Evolutionary conservation across 306 rosid species (phyloP), one percentile per base, ranked within the genome.

Genomic region (Morella rubra): DNA sequence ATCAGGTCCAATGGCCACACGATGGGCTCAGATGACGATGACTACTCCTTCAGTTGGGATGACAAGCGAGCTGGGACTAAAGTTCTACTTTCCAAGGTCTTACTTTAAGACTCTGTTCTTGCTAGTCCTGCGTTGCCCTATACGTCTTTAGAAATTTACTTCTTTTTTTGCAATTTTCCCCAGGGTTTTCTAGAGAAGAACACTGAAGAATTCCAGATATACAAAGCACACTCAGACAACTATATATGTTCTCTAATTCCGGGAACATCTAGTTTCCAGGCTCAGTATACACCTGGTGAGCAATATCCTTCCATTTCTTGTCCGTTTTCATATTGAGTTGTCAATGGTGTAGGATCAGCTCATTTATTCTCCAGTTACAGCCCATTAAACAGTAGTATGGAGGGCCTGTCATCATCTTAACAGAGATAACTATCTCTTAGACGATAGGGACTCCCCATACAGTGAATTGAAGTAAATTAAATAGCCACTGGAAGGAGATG

Each of bases 11-110:
- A 94, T 64, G 98, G 97, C 61, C 98, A 90, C 78, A 80, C 47
- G 50, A 66, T 93, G 74, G 97, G 98, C 2, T 96, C 97, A 4
- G 92, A 93, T 27, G 93, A 91, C 10, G 97, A 93, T 46, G 84
- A 54, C 80, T 87, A 83, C 77, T 79, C 91, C 14, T 93, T 93
- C 62, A 90, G 96, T 58, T 93, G 98, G 98, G 98, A 93, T 76
- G 93, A 93, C 87, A 94, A 94, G 85, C 86, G 94, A 76, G 85
- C 93, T 0, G 98, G 94, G 73, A 90, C 91, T 9, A 94, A 94
- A 82, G 79, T 94, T 61, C 86, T 94, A 19, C 96, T 94, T 71
- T 89, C 97, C 50, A 89, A 91, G 93, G 98, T 91, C 20, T 16
- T 18, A 13, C 14, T 4, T 0, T 20, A 42, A 55, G 8, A 51